Base-by-base conservation (phyloP, 1,139 yeast genomes). In the Yamadazyma oceani region DNA sequence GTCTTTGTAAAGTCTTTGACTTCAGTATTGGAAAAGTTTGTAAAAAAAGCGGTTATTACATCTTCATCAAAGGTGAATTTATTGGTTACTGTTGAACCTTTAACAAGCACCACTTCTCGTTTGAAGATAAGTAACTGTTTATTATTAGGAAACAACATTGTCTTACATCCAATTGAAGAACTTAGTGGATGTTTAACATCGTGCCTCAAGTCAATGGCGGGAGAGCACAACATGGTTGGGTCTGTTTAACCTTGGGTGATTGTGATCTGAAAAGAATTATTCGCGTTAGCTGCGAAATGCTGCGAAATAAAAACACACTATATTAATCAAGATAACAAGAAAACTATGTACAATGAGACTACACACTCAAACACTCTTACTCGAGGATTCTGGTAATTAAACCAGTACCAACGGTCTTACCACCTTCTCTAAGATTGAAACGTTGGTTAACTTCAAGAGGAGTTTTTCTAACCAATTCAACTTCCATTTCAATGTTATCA, bases 341-440 rank as follows among this genome's bases (percentile, higher is more conserved):
- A 6, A 26, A 25, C 29, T 32, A 32, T 32, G 13, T 14, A 33
- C 36, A 26, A 13, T 19, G 15, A 9, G 21, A 4, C 34, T 32
- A 36, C 28, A n/a, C n/a, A n/a, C n/a, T n/a, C n/a, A 17, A 32
- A 32, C 37, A 32, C 13, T 17, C 14, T 53, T 75, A 82, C 69
- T 86, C 96, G 55, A 88, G 69, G 67, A 92, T 85, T 74, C 96
- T 85, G 58, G 98, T 92, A 56, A 92, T 81, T 74, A 92, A 75
- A 75, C 98, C 98, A 55, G 98, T 92, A 69, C 97, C 98, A 54
- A 92, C 97, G 50, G 98, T 92, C 75, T 84, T 87, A 65, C 97
- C 97, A 74, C 98, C 97, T 77, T 92, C 99, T 82, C 99, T 94
- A 66, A 92, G 80, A 82, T 92, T 92, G 85, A 92, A 92, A 73